Base-by-base conservation (phyloP, 2,329 filamentous ascomycete species). In the Endoconidiophora polonica region DNA sequence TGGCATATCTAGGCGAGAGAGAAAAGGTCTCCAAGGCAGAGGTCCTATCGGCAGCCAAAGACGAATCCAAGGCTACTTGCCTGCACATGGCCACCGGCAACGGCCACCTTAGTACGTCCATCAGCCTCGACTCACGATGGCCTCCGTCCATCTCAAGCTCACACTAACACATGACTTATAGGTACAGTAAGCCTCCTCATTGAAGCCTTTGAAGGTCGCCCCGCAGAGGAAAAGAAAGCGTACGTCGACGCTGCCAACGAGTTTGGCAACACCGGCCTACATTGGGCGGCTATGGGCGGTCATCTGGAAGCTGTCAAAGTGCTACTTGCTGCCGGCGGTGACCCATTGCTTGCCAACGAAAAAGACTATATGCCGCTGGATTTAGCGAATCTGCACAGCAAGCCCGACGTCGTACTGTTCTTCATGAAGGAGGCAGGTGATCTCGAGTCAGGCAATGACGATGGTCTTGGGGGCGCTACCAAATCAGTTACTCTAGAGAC, bases 81-180 rank as follows among this genome's bases (percentile, higher is more conserved):
- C 65, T 96, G 60, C 91, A 98, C 66, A 95, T 93, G 77, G 86
- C 88, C 5, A 80, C 86, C 22, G 91, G 86, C 23, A 98, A 98
- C 62, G 90, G 90, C 1, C 82, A 94, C 61, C 60, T 76, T 54
- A 83, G 86, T 88, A 73, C 58, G 69, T 50, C 23, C 29, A 37
- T 26, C 29, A 23, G 4, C 29, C 29, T 12, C 12, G 7, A 33
- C 29, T 33, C 29, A 33, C 12, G 12, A 12, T 33, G 4, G 29
- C 29, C 9, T 33, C 29, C 12, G 36, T 22, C 5, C 40, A 24
- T 38, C 12, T 26, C 29, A 23, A 42, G 22, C 33, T 36, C 47
- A 18, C 56, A 49, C 33, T 29, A 48, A 44, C 4, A 20, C 16
- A 4, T 3, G 14, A 4, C 20, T 18, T 9, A 2, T 52, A 74